phyloP scores from a whole-genome alignment of 164 flowering plant species.

The Piper betle region DNA sequence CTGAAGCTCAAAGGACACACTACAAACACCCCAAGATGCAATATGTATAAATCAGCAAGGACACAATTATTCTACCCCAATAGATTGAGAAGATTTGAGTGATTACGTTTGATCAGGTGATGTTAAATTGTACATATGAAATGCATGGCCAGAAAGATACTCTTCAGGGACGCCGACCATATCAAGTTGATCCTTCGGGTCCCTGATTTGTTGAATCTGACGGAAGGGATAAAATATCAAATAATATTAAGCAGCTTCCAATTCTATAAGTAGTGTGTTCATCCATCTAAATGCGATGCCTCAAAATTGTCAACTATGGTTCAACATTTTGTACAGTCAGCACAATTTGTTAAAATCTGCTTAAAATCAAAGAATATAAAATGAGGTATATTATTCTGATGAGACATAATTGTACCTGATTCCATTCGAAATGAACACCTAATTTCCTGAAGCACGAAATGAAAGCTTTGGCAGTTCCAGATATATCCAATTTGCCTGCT shows the following conservation, averaged over 20 bases:
- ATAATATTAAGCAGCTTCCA: background rate
- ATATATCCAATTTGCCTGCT: constrained; percentile 71
- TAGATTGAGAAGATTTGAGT: background rate
- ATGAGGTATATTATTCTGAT: too few relatives aligned
- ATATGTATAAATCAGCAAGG: background rate
- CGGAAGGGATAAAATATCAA: background rate
- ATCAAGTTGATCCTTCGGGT: constrained; percentile 59
- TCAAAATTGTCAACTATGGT: too few relatives aligned
- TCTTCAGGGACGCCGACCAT: constrained; percentile 96
- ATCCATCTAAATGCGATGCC: too few relatives aligned
- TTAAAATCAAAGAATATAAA: too few relatives aligned
- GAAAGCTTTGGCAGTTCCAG: constrained; percentile 96
- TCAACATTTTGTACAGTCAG: too few relatives aligned
- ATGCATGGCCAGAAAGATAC: constrained; percentile 75
- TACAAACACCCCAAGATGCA: constrained; percentile 12
- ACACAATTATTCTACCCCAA: background rate
- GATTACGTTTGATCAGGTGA: constrained; percentile 83
- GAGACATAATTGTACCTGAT: constrained; percentile 33
- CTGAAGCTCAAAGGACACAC: constrained; percentile 93
- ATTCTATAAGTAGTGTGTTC: background rate
- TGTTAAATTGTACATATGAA: constrained; percentile 77
- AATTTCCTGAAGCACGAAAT: constrained; percentile 84
- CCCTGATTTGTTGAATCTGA: constrained; percentile 69
- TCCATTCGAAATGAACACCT: constrained; percentile 63
- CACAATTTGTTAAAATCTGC: too few relatives aligned